Evolutionary conservation across 768 basidiomycete genomes (phyloP).

Genomic region (Suillus brevipes): DNA sequence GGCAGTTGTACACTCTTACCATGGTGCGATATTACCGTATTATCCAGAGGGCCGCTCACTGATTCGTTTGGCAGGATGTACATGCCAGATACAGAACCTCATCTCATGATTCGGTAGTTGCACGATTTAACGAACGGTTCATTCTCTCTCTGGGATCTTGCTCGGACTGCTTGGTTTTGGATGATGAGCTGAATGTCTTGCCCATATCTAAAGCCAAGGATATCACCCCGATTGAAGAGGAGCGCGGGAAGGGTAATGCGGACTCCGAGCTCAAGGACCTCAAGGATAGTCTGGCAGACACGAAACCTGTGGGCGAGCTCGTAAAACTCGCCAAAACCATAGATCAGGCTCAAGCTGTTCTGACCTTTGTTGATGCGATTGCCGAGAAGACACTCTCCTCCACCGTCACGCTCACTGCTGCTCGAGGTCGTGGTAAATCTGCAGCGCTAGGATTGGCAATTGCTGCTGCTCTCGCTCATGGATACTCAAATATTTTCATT

Average conservation of each 20-base stretch:
- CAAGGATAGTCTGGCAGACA: conserved; percentile 74
- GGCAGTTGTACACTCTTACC: conserved; percentile 91
- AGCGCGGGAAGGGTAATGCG: conserved; percentile 46
- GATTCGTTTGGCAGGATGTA: conserved; percentile 68
- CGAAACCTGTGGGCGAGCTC: conserved; percentile 85
- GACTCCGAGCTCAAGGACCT: conserved; percentile 75
- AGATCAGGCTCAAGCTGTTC: conserved; percentile 91
- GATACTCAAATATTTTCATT: conserved; percentile 97
- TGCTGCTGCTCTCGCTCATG: conserved; percentile 88
- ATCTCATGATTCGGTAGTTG: conserved; percentile 83
- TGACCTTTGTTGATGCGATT: conserved; percentile 94
- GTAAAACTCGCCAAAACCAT: conserved; percentile 88
- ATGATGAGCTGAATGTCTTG: conserved; percentile 97
- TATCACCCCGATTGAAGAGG: conserved; percentile 65
- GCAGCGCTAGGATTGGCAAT: conserved; percentile 95
- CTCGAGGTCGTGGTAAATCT: conserved; percentile 94
- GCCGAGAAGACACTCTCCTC: conserved; percentile 91
- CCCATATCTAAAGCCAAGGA: conserved; percentile 96
- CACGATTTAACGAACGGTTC: conserved; percentile 98
- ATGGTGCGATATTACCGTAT: conserved; percentile 44
- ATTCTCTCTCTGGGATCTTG: conserved; percentile 95
- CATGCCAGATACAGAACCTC: conserved; percentile 93
- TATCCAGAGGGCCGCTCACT: not conserved
- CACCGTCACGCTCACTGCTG: conserved; percentile 93
- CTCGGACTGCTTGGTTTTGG: conserved; percentile 88